Base-by-base conservation (phyloP, 2,329 filamentous ascomycete genomes). In the Diaporthe citriasiana region DNA sequence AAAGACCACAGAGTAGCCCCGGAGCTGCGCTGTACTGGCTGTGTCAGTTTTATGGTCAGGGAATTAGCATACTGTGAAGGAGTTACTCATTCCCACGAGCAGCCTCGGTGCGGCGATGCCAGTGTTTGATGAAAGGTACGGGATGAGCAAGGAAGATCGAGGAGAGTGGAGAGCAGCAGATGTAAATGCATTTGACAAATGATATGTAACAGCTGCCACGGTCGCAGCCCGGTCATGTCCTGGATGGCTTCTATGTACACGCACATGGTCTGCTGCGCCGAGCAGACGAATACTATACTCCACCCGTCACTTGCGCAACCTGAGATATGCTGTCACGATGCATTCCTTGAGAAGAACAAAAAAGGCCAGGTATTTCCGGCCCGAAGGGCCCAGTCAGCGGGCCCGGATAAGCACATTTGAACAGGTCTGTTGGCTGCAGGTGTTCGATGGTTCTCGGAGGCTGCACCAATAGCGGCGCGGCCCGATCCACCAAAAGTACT, bases 11-110 rank as follows among this genome's bases (percentile, higher is more conserved):
- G 7, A 35, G 4, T 1, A n/a, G 4, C 13, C 15, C 25, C 10
- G 30, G 42, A 53, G 50, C 50, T 53, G 50, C 25, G 50, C 15
- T 53, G 22, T 47, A 19, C 15, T 19, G 30, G 53, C n/a, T 35
- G 30, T 56, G 22, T 56, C 9, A 5, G 9, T 2, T 4, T 35
- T 12, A 19, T 22, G 30, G 10, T 35, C 17, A 22, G 53, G 53
- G 19, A 35, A 35, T 30, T 3, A 35, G 53, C 53, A 13, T 56
- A 56, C 53, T 4, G 30, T 56, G 27, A 55, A 63, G 3, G 63
- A 50, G 13, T 50, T 25, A 17, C 71, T 63, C 75, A 77, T 76
- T 17, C 35, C 50, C 71, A 17, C 22, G 3, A 19, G 10, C 8
- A 50, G n/a, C 38, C 50, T 59, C 19, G 73, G 63, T 51, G 63